Evolutionary conservation across 345 rosid genomes (phyloP), one percentile per base, ranked within the genome.

Genomic region (Turritis glabra): DNA sequence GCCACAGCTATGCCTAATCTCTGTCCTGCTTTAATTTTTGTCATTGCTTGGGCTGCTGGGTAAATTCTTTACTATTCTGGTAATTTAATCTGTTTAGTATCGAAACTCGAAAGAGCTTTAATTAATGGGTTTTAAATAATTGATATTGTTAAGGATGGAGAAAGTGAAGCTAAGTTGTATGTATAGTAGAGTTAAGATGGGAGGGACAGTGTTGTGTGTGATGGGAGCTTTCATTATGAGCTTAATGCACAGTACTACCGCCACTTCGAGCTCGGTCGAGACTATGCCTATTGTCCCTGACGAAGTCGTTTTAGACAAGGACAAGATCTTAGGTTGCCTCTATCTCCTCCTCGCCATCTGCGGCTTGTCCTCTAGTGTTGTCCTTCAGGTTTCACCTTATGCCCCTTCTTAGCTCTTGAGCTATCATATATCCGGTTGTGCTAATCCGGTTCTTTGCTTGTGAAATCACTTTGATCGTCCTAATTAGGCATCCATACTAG

Each of bases 1-100:
- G 99, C 98, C 10, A 92, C 98, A 41, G 96, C 99, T 52, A 96
- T 96, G 99, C 96, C 95, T 33, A 96, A 96, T 79, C 91, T 96
- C 22, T 88, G 90, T 75, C 99, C 98, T 0, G 98, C 89, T 37
- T 77, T 96, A 30, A 90, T 96, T 64, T 96, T 96, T 64, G 54
- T 86, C 63, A 96, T 92, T 40, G 98, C 98, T 32, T 92, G 99
- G 98, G 55, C 76, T 74, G 68, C 79, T 50, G 84, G 96, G 96
- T 92, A 29, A 8, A n/a, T 37, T n/a, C 8, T 29, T 52, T 22
- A 7, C 18, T 7, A 21, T 54, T 44, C 10, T 18, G 37, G 19
- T 41, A 3, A 43, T 51, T 29, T 29, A 5, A 6, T 71, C 4
- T 46, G 3, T 10, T 32, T 4, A 64, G 9, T 46, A 17, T n/a